These are phyloP conservation scores for Apiotrichum laibachii DNA, from an alignment of 1,284 basidiomycete species.

Conservation along the genomic window DNA sequence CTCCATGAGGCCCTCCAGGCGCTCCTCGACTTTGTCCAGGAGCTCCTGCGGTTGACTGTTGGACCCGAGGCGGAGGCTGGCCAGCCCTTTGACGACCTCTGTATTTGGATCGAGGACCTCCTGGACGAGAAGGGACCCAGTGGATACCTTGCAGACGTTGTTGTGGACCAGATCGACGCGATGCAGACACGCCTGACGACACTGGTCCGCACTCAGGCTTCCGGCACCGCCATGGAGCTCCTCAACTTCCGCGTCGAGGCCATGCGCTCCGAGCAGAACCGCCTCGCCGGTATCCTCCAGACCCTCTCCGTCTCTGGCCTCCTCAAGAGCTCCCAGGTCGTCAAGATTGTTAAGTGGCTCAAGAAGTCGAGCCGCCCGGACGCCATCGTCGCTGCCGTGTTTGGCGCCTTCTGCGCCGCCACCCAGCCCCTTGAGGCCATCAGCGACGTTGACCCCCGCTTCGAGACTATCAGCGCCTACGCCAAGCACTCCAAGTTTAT, in stretches of 20 bases:
- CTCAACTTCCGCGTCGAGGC: conserved; percentile 35
- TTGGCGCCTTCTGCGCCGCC: conserved; percentile 33
- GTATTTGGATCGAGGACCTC: conserved; percentile 35
- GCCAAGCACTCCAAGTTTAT: conserved; percentile 35
- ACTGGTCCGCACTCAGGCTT: conserved; percentile 25
- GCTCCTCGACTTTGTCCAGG: conserved; percentile 37
- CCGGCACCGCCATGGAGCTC: conserved; percentile 35
- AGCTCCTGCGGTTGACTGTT: conserved; percentile 34
- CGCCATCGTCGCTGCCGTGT: conserved; percentile 30
- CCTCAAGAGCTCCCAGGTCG: conserved; percentile 42
- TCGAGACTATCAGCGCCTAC: conserved; percentile 23
- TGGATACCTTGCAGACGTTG: conserved; percentile 40
- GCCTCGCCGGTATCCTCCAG: conserved; percentile 35
- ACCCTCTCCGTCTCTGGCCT: conserved; percentile 32
- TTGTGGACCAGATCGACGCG: conserved; percentile 36
- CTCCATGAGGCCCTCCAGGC: conserved; percentile 33
- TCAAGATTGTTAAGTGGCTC: conserved; percentile 45
- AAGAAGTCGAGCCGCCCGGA: conserved; percentile 39
- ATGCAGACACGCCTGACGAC: conserved; percentile 28
- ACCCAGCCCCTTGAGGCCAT: conserved; percentile 34
- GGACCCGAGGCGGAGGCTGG: conserved; percentile 23
- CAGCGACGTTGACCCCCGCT: conserved; percentile 23
- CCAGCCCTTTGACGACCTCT: conserved; percentile 32
- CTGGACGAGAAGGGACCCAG: conserved; percentile 27
- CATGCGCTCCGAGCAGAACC: conserved; percentile 37